A percentile compares a stretch with the other conserved stretches of the same genome.
phyloP scores from a whole-genome alignment of 768 basidiomycete species.

The Lactarius psammicola region DNA sequence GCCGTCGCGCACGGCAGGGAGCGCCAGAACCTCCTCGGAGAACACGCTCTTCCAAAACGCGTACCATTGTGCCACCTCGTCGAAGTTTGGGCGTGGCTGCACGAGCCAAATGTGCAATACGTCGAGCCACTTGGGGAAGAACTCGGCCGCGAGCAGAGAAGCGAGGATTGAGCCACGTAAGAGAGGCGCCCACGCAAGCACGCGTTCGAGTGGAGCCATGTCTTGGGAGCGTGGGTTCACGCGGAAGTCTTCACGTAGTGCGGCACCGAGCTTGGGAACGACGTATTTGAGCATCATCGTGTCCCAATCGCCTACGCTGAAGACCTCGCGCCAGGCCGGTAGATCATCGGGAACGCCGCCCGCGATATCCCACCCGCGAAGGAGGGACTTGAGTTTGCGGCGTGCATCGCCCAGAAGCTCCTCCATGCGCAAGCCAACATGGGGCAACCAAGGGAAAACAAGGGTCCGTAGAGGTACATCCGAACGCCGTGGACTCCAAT shows the following conservation, averaged over 20 bases:
- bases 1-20: conserved; percentile 68
- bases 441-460: conserved; percentile 94
- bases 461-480: conserved; percentile 67
- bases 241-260: conserved; percentile 80
- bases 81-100: conserved; percentile 84
- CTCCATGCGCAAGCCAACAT: conserved; percentile 80
- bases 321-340: conserved; percentile 73
- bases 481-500: conserved; percentile 72
- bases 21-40: conserved; percentile 62
- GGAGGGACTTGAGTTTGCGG: conserved; percentile 75
- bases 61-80: conserved; percentile 94
- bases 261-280: conserved; percentile 84
- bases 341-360: conserved; percentile 80
- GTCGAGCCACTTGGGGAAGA: conserved; percentile 97
- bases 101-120: conserved; percentile 89
- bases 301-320: conserved; percentile 84
- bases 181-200: conserved; percentile 73
- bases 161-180: conserved; percentile 75
- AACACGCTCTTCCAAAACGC: conserved; percentile 83
- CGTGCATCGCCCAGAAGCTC: conserved; percentile 83
- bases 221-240: conserved; percentile 91
- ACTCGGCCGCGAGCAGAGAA: conserved; percentile 84
- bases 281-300: conserved; percentile 85
- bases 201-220: conserved; percentile 74
- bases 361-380: conserved; percentile 70